phyloP scores from a whole-genome alignment of 768 basidiomycete genomes.

The Imleria badia region DNA sequence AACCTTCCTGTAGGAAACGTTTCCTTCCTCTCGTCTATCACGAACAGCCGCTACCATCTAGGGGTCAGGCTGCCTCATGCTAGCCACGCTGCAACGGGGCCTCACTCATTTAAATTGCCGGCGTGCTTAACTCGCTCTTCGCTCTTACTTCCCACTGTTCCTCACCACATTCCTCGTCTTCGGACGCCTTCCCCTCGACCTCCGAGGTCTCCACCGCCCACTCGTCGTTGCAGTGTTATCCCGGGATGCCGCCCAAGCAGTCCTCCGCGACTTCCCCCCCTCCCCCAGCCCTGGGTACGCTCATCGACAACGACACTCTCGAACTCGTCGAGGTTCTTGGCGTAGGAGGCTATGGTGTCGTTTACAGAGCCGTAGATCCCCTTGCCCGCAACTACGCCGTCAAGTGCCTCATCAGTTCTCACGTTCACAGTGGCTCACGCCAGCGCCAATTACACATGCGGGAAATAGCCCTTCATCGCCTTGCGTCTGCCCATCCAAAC shows the following conservation, averaged over 20 bases:
- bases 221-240: constrained; percentile 16
- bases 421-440: constrained; percentile 43
- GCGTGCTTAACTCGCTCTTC: constrained; percentile 21
- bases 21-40: constrained; percentile 34
- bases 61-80: constrained; percentile 37
- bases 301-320: constrained; percentile 80
- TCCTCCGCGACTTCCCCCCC: constrained; percentile 43
- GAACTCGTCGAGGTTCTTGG: constrained; percentile 87
- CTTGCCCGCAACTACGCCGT: constrained; percentile 73
- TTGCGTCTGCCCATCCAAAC: constrained; percentile 71
- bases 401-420: constrained; percentile 77
- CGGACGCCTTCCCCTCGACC: constrained; percentile 26
- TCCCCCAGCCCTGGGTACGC: constrained; percentile 61
- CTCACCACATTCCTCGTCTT: constrained; percentile 19
- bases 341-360: constrained; percentile 92
- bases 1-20: constrained; percentile 28
- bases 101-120: constrained; percentile 34
- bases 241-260: constrained; percentile 34
- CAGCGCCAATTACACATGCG: constrained; percentile 80
- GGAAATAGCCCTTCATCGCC: constrained; percentile 81
- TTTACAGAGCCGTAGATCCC: constrained; percentile 80
- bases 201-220: constrained; percentile 17
- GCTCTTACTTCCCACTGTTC: constrained; percentile 26
- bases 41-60: constrained; percentile 29
- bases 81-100: constrained; percentile 35